Percentiles rank a stretch among this genome's conserved stretches.
Conservation (phyloP, 148 eudicot genomes). For the Diospyros lotus region DNA sequence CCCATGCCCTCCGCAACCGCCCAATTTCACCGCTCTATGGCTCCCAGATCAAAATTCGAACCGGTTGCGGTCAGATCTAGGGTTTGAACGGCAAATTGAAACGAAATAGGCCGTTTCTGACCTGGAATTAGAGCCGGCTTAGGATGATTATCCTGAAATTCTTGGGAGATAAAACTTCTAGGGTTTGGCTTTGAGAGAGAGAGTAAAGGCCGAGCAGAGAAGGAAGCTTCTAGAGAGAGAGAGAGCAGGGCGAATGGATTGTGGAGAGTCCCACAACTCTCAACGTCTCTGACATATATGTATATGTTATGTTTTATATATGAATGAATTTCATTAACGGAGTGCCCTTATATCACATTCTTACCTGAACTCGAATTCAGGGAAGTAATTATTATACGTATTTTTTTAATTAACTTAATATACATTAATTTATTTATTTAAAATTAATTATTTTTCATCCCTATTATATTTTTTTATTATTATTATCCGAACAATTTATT, state of each 20-base stretch:
- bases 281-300: no score
- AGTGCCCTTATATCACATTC: no score
- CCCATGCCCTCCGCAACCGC: constrained; percentile 26
- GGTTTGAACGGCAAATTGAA: background rate
- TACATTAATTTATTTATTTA: no score
- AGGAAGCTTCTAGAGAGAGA: background rate
- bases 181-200: background rate
- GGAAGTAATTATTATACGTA: no score
- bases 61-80: constrained; percentile 1
- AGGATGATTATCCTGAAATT: background rate
- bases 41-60: no score
- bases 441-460: no score
- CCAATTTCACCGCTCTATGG: background rate
- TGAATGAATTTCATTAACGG: no score
- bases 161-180: background rate
- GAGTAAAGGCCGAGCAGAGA: background rate
- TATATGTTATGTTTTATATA: no score
- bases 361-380: no score
- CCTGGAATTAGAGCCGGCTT: background rate
- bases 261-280: background rate
- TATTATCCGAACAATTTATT: no score
- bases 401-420: no score
- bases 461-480: no score
- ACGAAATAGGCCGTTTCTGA: background rate
- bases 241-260: background rate